These are phyloP conservation scores for Inonotus obliquus DNA, from an alignment of 1,284 basidiomycete species.

Conservation along the genomic window DNA sequence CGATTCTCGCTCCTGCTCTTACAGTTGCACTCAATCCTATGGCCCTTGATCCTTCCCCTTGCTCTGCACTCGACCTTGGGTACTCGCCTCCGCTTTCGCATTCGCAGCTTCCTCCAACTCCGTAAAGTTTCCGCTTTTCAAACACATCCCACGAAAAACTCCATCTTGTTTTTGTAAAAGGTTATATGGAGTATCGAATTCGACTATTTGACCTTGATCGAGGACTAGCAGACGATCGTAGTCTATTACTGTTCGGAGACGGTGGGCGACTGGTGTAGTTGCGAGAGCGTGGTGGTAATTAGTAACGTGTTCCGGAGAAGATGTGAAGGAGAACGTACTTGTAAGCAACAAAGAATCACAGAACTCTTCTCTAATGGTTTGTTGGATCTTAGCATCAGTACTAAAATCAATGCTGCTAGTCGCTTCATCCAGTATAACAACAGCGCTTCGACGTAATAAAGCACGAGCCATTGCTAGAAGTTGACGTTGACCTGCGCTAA, in stretches of 20 bases:
- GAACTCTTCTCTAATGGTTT: conserved; percentile 79
- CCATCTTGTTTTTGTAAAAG: conserved; percentile 22
- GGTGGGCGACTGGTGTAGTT: conserved; percentile 52
- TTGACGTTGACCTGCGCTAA: conserved; percentile 85
- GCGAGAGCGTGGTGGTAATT: too few species aligned
- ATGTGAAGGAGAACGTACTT: conserved; percentile 33
- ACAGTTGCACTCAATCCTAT: too few species aligned
- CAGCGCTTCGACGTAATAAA: conserved; percentile 66
- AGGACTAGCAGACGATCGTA: conserved; percentile 82
- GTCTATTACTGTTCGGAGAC: conserved; percentile 67
- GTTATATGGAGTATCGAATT: conserved; percentile 31
- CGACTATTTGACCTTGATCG: conserved; percentile 56
- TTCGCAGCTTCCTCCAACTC: conserved; percentile 26
- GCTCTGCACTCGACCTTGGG: too few species aligned
- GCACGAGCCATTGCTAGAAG: conserved; percentile 79
- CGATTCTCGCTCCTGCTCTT: too few species aligned
- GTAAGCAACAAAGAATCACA: conserved; percentile 54
- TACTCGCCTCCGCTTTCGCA: too few species aligned
- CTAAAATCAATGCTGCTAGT: conserved; percentile 74
- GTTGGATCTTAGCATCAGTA: conserved; percentile 75
- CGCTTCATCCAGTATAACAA: conserved; percentile 83
- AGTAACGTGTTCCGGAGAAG: not conserved
- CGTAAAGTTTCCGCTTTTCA: conserved; percentile 38
- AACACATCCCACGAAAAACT: conserved; percentile 39
- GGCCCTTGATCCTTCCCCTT: too few species aligned